Evolutionary conservation across 2,329 filamentous ascomycete species (phyloP).

Genomic region (Nigrograna mackinnonii): DNA sequence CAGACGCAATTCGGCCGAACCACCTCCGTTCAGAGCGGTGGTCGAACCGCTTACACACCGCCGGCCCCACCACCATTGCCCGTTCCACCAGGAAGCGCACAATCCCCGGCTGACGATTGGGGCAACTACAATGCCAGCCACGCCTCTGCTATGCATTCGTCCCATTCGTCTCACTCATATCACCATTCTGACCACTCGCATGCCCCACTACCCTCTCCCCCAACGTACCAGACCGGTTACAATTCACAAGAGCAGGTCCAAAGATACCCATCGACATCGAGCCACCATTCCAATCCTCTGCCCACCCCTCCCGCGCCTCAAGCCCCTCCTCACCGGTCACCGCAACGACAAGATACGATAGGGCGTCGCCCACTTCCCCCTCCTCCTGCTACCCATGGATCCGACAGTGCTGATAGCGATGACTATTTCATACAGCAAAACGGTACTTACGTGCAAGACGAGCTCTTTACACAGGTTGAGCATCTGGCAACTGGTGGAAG

Average conservation of each 20-base stretch:
- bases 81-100: constrained; percentile 35
- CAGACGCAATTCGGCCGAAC: constrained; percentile 38
- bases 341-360: constrained; percentile 55
- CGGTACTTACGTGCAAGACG: constrained; percentile 52
- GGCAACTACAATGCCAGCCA: constrained; percentile 32
- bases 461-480: constrained; percentile 62
- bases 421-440: constrained; percentile 43
- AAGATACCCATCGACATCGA: constrained; percentile 34
- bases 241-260: constrained; percentile 26
- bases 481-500: constrained; percentile 46
- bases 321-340: constrained; percentile 49
- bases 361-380: constrained; percentile 63
- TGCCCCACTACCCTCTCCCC: constrained; percentile 39
- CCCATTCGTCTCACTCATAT: constrained; percentile 30
- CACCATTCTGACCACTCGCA: constrained; percentile 31
- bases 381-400: constrained; percentile 59
- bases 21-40: constrained; percentile 29
- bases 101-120: constrained; percentile 39
- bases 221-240: constrained; percentile 33
- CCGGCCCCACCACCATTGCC: constrained; percentile 41
- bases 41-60: constrained; percentile 36
- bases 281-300: constrained; percentile 40
- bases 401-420: constrained; percentile 43
- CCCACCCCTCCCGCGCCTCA: constrained; percentile 55
- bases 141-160: constrained; percentile 20